Percentiles rank a stretch among this genome's conserved stretches.
phyloP scores from a whole-genome alignment of 139 green algal genomes.

The Picochlorum sp. region DNA sequence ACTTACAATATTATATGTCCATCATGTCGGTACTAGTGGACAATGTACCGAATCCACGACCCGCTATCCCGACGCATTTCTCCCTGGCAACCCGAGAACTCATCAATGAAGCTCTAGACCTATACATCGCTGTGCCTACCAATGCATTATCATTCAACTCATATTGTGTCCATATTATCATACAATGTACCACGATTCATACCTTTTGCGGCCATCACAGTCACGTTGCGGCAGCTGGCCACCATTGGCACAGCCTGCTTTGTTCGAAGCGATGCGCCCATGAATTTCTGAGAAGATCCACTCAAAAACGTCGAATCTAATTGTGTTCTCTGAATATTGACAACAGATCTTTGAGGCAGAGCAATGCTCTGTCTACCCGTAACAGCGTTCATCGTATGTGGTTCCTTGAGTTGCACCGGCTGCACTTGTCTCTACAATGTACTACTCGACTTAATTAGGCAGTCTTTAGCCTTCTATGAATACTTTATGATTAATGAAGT shows the following conservation, averaged over 20 bases:
- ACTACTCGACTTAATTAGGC: too few relatives aligned
- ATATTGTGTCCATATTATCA: not conserved
- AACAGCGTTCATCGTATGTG: not conserved
- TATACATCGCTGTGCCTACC: not conserved
- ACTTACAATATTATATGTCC: too few relatives aligned
- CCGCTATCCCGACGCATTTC: too few relatives aligned
- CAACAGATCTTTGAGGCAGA: not conserved
- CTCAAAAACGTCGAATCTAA: slow-evolving; percentile 1
- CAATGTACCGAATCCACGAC: too few relatives aligned
- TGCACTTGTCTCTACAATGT: too few relatives aligned
- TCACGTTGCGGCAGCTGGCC: slow-evolving; percentile 14
- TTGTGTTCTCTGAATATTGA: not conserved
- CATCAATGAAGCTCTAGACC: not conserved
- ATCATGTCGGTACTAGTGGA: too few relatives aligned
- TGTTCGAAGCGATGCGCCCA: not conserved
- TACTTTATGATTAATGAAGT: too few relatives aligned
- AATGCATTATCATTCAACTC: not conserved
- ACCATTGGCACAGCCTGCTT: not conserved
- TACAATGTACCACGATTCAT: slow-evolving; percentile 10
- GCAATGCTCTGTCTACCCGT: not conserved
- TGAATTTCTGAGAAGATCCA: not conserved
- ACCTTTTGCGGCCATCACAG: slow-evolving; percentile 54
- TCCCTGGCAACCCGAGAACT: too few relatives aligned
- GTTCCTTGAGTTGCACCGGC: too few relatives aligned
- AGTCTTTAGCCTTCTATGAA: too few relatives aligned